Base-by-base conservation (phyloP, 805 yeast genomes). In the Blastobotrys attinorum region DNA sequence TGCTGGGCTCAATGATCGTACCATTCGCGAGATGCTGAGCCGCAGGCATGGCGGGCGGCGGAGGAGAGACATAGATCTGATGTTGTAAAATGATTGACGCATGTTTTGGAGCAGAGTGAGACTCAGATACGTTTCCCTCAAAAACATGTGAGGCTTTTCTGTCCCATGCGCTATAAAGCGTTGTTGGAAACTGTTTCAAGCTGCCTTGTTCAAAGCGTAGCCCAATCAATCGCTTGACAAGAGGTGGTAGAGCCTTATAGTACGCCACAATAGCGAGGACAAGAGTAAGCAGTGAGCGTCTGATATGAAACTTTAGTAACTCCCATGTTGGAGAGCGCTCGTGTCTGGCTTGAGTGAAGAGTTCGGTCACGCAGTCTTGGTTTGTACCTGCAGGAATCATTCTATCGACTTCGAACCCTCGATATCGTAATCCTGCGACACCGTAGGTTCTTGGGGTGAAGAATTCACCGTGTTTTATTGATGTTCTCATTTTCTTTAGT, bases 361-460 rank as follows among this genome's bases (percentile, higher is more conserved):
- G 37, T 22, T 31, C 15, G 45, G 36, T 32, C 47, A 31, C 31
- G 11, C 27, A 31, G 21, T 44, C 31, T 10, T 37, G 31, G 15
- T 50, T 49, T 0, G 56, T 44, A 13, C 56, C 57, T 1, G 56
- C 45, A 3, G 48, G 35, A 23, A 52, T 44, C 34, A 52, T 45
- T 17, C 42, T 16, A 18, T 53, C 57, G 18, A 52, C 43, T 31
- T 50, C 40, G 34, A 53, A 50, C 23, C 53, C 54, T 35, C 40
- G 46, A 40, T 39, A 22, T 22, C 23, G 43, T 18, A 43, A 29
- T 3, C 51, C 51, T 3, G 37, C 18, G 7, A 40, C n/a, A 6
- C 43, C 37, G 29, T 37, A 37, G n/a, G 32, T 25, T 23, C 25
- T 22, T 10, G 40, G 40, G 11, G 40, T 23, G 16, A n/a, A 25